Evolutionary conservation across 345 rosid genomes (phyloP).

Genomic region (Nasturtium officinale): DNA sequence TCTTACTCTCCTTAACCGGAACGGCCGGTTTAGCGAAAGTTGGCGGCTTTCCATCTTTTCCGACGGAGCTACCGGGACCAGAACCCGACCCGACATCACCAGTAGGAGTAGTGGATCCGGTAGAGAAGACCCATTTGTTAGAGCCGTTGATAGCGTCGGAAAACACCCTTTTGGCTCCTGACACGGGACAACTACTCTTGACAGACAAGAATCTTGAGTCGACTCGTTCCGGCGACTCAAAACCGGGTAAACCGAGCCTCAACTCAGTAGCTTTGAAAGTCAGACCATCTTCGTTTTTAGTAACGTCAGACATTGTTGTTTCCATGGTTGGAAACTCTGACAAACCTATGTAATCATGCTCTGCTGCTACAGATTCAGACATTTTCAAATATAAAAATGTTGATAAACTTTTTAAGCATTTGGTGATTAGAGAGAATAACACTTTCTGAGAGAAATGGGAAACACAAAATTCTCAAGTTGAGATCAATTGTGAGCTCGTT

Average conservation of each 20-base stretch:
- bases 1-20: constrained; percentile 51
- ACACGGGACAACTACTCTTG: constrained; percentile 43
- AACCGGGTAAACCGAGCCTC: constrained; percentile 80
- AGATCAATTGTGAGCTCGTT: constrained; percentile 8
- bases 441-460: constrained; percentile 9
- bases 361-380: constrained; percentile 48
- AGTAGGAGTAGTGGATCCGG: constrained; percentile 43
- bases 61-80: constrained; percentile 27
- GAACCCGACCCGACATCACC: constrained; percentile 38
- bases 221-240: constrained; percentile 59
- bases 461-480: background rate
- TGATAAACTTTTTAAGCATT: constrained; percentile 28
- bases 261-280: constrained; percentile 74
- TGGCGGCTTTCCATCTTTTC: constrained; percentile 47
- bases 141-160: constrained; percentile 56
- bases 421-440: constrained; percentile 16
- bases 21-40: constrained; percentile 42
- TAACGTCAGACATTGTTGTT: constrained; percentile 41
- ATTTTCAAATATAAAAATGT: constrained; percentile 29
- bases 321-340: constrained; percentile 59
- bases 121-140: constrained; percentile 59
- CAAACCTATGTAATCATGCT: constrained; percentile 64
- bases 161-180: constrained; percentile 65
- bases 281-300: constrained; percentile 36
- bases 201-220: constrained; percentile 39